Percentiles rank a stretch among this genome's conserved stretches.
Conservation (phyloP, 164 flowering plant species). For the Nelumbo lutea region DNA sequence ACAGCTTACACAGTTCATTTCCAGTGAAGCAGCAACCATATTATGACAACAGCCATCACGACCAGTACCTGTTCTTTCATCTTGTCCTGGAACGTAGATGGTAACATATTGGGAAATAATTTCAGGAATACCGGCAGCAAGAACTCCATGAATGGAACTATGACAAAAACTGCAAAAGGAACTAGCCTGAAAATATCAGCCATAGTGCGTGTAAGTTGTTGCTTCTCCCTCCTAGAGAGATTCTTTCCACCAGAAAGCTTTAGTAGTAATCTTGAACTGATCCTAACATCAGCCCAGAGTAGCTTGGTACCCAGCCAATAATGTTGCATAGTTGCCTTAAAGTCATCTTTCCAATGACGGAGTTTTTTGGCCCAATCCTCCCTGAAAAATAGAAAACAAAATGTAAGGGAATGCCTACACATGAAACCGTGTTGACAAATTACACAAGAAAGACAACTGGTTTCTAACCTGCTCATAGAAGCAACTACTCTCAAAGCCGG, state of each 20-base stretch:
- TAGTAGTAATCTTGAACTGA: slow-evolving; percentile 60
- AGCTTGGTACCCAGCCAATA: slow-evolving; percentile 87
- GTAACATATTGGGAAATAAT: slow-evolving; percentile 94
- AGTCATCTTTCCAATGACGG: slow-evolving; percentile 71
- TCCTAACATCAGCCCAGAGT: slow-evolving; percentile 83
- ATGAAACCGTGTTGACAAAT: not conserved
- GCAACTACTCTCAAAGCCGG: slow-evolving; percentile 66
- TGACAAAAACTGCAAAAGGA: slow-evolving; percentile 83
- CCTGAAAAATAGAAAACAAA: slow-evolving; percentile 31
- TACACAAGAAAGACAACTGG: not conserved
- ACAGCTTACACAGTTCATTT: not conserved
- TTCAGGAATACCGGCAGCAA: slow-evolving; percentile 87
- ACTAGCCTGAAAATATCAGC: slow-evolving; percentile 92
- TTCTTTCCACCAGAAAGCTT: slow-evolving; percentile 82
- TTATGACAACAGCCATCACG: not conserved
- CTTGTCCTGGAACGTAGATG: slow-evolving; percentile 96
- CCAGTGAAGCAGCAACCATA: not conserved
- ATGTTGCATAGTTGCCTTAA: slow-evolving; percentile 70
- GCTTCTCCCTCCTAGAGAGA: slow-evolving; percentile 91
- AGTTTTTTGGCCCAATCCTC: slow-evolving; percentile 89
- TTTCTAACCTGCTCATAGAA: slow-evolving; percentile 64
- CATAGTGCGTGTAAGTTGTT: slow-evolving; percentile 87
- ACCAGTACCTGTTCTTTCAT: slow-evolving; percentile 85
- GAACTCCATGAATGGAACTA: slow-evolving; percentile 96
- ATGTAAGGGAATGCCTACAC: not conserved